phyloP scores from a whole-genome alignment of 129 eudicot species.

The Gnaphalium uliginosum region DNA sequence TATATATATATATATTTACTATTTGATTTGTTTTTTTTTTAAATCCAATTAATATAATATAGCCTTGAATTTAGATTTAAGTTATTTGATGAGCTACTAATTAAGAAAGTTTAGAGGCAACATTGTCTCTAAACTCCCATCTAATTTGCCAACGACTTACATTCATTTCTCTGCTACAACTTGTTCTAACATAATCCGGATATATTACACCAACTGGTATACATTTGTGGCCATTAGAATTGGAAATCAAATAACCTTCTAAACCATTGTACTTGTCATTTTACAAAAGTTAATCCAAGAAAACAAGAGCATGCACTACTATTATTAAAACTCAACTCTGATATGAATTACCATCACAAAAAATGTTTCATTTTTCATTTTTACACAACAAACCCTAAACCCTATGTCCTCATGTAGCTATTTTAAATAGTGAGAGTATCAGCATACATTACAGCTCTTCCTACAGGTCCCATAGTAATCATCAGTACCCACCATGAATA shows the following conservation, averaged over 20 bases:
- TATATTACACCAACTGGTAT: not conserved
- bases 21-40: too few relatives aligned
- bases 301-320: not conserved
- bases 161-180: too few relatives aligned
- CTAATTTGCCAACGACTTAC: too few relatives aligned
- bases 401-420: not conserved
- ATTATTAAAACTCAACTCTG: not conserved
- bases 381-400: not conserved
- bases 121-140: too few relatives aligned
- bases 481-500: conserved; percentile 84
- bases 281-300: not conserved
- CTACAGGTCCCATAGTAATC: conserved; percentile 91
- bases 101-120: too few relatives aligned
- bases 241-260: not conserved
- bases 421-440: conserved; percentile 18
- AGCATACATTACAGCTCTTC: conserved; percentile 82
- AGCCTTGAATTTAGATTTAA: too few relatives aligned
- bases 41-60: too few relatives aligned
- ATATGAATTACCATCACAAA: not conserved
- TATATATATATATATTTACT: too few relatives aligned
- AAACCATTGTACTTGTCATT: not conserved
- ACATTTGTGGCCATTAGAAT: not conserved
- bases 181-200: not conserved
- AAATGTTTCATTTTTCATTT: not conserved
- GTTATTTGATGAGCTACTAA: too few relatives aligned